phyloP scores from a whole-genome alignment of 208 protist species.

The Phytomonas francai region DNA sequence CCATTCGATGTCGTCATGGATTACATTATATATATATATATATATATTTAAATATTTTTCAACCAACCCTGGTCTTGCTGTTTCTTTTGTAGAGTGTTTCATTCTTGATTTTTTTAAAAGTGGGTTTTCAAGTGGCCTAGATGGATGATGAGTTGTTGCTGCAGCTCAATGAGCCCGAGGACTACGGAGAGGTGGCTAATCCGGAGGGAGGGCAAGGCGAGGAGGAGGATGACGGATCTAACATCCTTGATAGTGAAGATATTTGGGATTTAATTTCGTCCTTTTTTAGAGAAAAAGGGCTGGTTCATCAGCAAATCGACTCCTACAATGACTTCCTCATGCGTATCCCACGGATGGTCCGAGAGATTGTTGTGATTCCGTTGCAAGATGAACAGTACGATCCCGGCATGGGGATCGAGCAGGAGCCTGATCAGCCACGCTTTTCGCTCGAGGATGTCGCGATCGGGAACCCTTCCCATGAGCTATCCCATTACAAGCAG shows the following conservation, averaged over 20 bases:
- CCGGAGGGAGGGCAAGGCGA: background rate
- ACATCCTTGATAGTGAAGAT: slow-evolving; percentile 89
- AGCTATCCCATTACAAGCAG: slow-evolving; percentile 33
- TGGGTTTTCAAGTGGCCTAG: slow-evolving; percentile 15
- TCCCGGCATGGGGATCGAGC: slow-evolving; percentile 33
- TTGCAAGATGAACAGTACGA: slow-evolving; percentile 81
- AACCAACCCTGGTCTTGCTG: background rate
- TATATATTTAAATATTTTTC: slow-evolving; percentile 11
- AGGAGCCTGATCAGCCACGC: slow-evolving; percentile 59
- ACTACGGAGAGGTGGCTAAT: slow-evolving; percentile 14
- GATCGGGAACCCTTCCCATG: slow-evolving; percentile 74
- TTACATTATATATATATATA: slow-evolving; percentile 13
- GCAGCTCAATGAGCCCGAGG: slow-evolving; percentile 60
- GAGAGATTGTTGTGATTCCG: slow-evolving; percentile 55
- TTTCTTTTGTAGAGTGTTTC: background rate
- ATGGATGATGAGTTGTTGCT: slow-evolving; percentile 77
- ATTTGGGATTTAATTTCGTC: slow-evolving; percentile 95
- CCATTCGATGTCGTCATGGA: background rate
- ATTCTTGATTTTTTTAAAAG: slow-evolving; percentile 8
- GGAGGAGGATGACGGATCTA: slow-evolving; percentile 8
- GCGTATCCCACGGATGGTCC: slow-evolving; percentile 78
- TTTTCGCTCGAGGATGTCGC: slow-evolving; percentile 74
- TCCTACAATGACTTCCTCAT: slow-evolving; percentile 98
- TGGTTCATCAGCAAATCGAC: slow-evolving; percentile 98
- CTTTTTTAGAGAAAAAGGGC: slow-evolving; percentile 97